These are phyloP conservation scores for Sphagnurus paluster DNA, from an alignment of 1,284 basidiomycete species.

Conservation along the genomic window DNA sequence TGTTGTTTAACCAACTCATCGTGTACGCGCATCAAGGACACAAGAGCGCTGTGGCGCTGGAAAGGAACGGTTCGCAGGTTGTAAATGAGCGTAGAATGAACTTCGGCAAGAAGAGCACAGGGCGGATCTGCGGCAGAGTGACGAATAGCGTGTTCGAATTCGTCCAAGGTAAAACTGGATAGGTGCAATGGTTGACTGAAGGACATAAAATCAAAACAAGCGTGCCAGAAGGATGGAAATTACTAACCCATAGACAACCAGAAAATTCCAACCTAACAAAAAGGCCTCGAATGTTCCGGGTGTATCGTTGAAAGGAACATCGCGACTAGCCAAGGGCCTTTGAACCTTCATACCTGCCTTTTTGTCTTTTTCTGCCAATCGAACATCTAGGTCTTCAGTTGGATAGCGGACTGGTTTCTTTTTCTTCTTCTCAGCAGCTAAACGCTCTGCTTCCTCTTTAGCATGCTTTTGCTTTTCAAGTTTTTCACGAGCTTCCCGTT, in stretches of 20 bases:
- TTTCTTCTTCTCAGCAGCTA: slow-evolving; percentile 79
- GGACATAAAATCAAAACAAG: slow-evolving; percentile 9
- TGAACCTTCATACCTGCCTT: slow-evolving; percentile 69
- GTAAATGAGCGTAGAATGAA: slow-evolving; percentile 89
- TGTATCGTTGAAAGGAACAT: slow-evolving; percentile 76
- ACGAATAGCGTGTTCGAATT: slow-evolving; percentile 85
- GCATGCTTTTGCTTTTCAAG: slow-evolving; percentile 64
- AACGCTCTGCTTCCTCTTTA: slow-evolving; percentile 70
- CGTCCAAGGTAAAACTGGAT: slow-evolving; percentile 92
- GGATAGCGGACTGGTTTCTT: slow-evolving; percentile 88
- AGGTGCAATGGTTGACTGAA: slow-evolving; percentile 77
- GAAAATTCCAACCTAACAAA: slow-evolving; percentile 89
- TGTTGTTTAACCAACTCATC: slow-evolving; percentile 37
- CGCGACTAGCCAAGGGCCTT: slow-evolving; percentile 67
- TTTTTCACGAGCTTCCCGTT: slow-evolving; percentile 67
- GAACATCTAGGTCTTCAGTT: slow-evolving; percentile 81
- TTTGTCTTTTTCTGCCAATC: slow-evolving; percentile 75
- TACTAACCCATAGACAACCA: slow-evolving; percentile 89
- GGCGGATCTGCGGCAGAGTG: slow-evolving; percentile 73
- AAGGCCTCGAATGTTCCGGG: slow-evolving; percentile 80
- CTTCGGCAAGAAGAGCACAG: slow-evolving; percentile 81
- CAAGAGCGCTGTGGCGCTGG: slow-evolving; percentile 66
- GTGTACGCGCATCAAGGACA: slow-evolving; percentile 59
- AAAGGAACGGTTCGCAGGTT: slow-evolving; percentile 80
- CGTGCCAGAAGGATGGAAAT: background rate